A percentile compares a stretch with the other conserved stretches of the same genome.
These are phyloP conservation scores for Cutaneotrichosporon sp. DNA, from an alignment of 1,284 basidiomycete species.

Conservation along the genomic window DNA sequence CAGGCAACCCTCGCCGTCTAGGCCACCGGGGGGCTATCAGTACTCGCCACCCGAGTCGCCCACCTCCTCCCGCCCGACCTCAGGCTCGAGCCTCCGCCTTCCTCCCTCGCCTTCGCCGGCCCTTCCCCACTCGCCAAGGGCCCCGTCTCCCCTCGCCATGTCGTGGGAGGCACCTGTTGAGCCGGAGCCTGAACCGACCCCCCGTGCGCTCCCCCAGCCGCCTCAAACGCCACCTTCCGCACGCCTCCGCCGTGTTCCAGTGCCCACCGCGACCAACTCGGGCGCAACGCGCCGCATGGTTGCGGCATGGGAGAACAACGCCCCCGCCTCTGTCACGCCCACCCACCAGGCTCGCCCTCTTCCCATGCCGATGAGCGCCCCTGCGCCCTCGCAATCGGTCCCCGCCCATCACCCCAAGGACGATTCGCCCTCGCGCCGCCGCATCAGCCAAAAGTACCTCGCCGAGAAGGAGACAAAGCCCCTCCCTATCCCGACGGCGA, in stretches of 20 bases:
- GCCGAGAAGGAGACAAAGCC: constrained; percentile 34
- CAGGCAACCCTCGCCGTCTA: too few species aligned
- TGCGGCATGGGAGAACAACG: constrained; percentile 41
- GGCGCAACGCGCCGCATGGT: constrained; percentile 44
- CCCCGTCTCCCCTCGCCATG: background rate
- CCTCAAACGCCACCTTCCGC: background rate
- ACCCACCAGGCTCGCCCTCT: background rate
- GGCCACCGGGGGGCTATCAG: background rate
- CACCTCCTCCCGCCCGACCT: background rate
- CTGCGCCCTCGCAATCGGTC: background rate
- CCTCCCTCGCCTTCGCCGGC: background rate
- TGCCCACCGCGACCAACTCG: background rate
- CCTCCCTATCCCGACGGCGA: constrained; percentile 37
- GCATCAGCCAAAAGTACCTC: constrained; percentile 29
- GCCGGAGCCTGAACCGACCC: background rate
- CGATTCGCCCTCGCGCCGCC: background rate
- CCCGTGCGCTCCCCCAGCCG: background rate
- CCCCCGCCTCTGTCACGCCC: background rate
- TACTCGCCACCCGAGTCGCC: background rate
- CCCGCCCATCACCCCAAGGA: background rate
- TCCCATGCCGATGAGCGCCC: background rate
- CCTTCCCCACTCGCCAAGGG: background rate
- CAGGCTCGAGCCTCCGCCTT: background rate
- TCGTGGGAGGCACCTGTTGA: background rate
- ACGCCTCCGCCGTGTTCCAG: too few species aligned